Conservation (phyloP, 2,329 filamentous ascomycete genomes). For the Neodidymelliopsis sp. region DNA sequence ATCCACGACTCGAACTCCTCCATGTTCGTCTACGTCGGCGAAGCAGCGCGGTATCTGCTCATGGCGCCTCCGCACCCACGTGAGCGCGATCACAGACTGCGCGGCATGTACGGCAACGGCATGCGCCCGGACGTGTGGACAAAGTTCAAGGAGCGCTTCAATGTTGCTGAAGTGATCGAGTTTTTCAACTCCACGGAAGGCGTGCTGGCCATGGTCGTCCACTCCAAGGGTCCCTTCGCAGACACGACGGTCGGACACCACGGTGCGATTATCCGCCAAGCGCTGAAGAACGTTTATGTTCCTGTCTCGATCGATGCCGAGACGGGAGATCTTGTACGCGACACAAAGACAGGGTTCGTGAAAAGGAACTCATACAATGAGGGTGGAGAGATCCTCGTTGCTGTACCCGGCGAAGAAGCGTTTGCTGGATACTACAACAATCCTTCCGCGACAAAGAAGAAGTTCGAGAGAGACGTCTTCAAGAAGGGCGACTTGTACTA, state of each 20-base stretch:
- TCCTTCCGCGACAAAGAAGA: constrained; percentile 67
- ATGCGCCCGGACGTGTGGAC: constrained; percentile 73
- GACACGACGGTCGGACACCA: constrained; percentile 72
- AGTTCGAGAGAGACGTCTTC: constrained; percentile 55
- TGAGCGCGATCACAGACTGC: constrained; percentile 65
- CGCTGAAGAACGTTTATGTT: constrained; percentile 63
- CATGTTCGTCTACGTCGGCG: constrained; percentile 78
- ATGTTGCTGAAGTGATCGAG: constrained; percentile 68
- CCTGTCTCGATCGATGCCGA: constrained; percentile 73
- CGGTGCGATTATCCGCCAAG: constrained; percentile 64
- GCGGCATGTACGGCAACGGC: constrained; percentile 70
- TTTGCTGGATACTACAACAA: constrained; percentile 74
- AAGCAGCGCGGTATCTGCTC: constrained; percentile 75
- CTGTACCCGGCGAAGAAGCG: constrained; percentile 54
- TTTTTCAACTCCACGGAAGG: constrained; percentile 82
- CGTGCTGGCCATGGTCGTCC: constrained; percentile 65
- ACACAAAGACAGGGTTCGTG: constrained; percentile 72
- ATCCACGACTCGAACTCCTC: constrained; percentile 71
- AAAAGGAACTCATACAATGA: constrained; percentile 67
- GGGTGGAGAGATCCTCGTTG: constrained; percentile 77
- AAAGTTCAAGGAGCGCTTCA: constrained; percentile 68
- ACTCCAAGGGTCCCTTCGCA: constrained; percentile 62
- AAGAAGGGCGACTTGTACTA: constrained; percentile 55
- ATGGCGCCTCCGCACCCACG: constrained; percentile 68
- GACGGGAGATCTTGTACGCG: constrained; percentile 69